These are phyloP conservation scores for Scedosporium boydii DNA, from an alignment of 2,329 filamentous ascomycete species.

Conservation along the genomic window DNA sequence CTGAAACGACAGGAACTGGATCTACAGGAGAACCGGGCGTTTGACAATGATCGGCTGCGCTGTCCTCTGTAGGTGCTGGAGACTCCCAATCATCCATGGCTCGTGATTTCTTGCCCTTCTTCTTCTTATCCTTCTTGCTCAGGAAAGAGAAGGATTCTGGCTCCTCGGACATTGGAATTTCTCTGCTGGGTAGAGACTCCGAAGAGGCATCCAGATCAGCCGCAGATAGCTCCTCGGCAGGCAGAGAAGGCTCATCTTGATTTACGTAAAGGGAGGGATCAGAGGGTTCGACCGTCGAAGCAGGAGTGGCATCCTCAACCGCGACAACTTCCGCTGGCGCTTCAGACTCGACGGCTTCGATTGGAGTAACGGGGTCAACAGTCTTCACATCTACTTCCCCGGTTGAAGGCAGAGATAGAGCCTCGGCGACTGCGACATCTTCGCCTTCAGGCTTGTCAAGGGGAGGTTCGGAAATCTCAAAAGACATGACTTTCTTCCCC, in stretches of 20 bases:
- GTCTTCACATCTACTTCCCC: background rate
- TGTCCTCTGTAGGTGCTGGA: background rate
- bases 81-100: background rate
- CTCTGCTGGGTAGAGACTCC: no score
- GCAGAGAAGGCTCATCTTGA: background rate
- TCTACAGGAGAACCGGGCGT: background rate
- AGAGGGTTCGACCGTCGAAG: no score
- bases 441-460: background rate
- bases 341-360: background rate
- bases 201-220: background rate
- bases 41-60: background rate
- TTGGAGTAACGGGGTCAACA: background rate
- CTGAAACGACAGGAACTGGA: background rate
- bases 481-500: conserved; percentile 8
- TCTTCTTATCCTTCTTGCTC: conserved; percentile 17
- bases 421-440: background rate
- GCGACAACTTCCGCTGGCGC: no score
- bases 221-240: background rate
- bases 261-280: no score
- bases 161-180: background rate
- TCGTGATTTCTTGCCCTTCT: conserved; percentile 16
- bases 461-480: conserved; percentile 4
- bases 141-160: background rate
- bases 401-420: background rate
- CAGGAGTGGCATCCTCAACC: no score